Evolutionary conservation across 1,284 basidiomycete species (phyloP).

Genomic region (Thecaphora thlaspeos): DNA sequence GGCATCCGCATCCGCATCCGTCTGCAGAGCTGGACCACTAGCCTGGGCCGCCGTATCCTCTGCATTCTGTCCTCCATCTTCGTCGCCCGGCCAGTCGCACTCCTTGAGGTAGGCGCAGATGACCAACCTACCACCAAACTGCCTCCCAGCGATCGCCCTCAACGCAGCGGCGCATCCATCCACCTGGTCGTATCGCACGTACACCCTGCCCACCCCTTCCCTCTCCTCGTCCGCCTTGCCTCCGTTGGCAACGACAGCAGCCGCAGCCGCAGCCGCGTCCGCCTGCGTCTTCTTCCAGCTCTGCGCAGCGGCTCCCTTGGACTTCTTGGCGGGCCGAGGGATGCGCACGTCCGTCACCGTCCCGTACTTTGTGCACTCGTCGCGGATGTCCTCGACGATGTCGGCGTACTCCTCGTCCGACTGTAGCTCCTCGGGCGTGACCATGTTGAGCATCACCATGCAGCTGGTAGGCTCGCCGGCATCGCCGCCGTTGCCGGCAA

Average conservation of each 20-base stretch:
- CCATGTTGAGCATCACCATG: conserved; percentile 98
- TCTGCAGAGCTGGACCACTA: conserved; percentile 18
- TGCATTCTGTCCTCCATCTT: conserved; percentile 46
- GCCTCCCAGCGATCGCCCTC: conserved; percentile 80
- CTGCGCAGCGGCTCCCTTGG: conserved; percentile 47
- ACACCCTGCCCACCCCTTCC: conserved; percentile 86
- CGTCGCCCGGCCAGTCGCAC: conserved; percentile 50
- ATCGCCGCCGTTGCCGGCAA: conserved; percentile 50
- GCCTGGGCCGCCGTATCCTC: conserved; percentile 42
- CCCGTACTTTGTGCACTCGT: conserved; percentile 65
- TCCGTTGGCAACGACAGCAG: conserved; percentile 61
- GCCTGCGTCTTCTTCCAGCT: conserved; percentile 53
- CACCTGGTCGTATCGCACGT: conserved; percentile 75
- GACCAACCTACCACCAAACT: conserved; percentile 87
- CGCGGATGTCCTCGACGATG: conserved; percentile 88
- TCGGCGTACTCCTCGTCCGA: conserved; percentile 92
- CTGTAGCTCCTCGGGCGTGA: conserved; percentile 84
- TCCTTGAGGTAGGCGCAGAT: conserved; percentile 59
- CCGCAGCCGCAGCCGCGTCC: conserved; percentile 60
- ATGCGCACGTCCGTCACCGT: conserved; percentile 49
- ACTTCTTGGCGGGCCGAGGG: conserved; percentile 45
- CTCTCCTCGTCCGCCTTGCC: conserved; percentile 68
- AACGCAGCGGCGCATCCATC: conserved; percentile 70
- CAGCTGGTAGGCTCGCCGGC: conserved; percentile 65
- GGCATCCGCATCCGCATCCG: not conserved